phyloP scores from a whole-genome alignment of 2,329 filamentous ascomycete genomes.

The Neoascochyta sp. region DNA sequence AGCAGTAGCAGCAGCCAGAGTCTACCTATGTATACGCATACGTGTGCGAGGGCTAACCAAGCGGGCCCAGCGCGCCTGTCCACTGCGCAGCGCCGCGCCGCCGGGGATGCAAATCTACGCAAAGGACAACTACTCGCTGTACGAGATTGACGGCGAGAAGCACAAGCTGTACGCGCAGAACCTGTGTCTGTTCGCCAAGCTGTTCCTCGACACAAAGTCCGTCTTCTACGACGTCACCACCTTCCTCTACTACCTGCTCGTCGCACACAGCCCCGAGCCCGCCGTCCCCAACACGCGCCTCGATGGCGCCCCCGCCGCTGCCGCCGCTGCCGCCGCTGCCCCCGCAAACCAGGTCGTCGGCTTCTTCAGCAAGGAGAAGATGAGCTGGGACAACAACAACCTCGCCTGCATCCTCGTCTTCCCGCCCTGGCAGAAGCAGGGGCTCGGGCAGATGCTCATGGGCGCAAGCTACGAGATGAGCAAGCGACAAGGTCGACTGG shows the following conservation, averaged over 20 bases:
- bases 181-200: slow-evolving; percentile 89
- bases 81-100: slow-evolving; percentile 41
- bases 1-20: background rate
- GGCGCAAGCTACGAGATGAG: slow-evolving; percentile 91
- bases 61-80: slow-evolving; percentile 43
- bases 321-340: background rate
- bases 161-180: slow-evolving; percentile 91
- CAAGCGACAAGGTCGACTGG: slow-evolving; percentile 73
- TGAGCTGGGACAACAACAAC: slow-evolving; percentile 98
- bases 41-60: no score
- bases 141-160: slow-evolving; percentile 87
- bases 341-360: slow-evolving; percentile 64
- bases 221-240: slow-evolving; percentile 95
- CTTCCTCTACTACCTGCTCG: slow-evolving; percentile 91
- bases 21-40: no score
- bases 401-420: slow-evolving; percentile 94
- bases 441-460: slow-evolving; percentile 84
- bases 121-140: slow-evolving; percentile 76
- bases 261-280: slow-evolving; percentile 59
- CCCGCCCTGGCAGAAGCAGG: slow-evolving; percentile 89
- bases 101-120: slow-evolving; percentile 76
- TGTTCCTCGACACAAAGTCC: slow-evolving; percentile 97
- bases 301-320: slow-evolving; percentile 3
- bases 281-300: slow-evolving; percentile 34
- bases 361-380: slow-evolving; percentile 99